Conservation (phyloP, 2,329 filamentous ascomycete genomes). For the Colletotrichum tropicicola region DNA sequence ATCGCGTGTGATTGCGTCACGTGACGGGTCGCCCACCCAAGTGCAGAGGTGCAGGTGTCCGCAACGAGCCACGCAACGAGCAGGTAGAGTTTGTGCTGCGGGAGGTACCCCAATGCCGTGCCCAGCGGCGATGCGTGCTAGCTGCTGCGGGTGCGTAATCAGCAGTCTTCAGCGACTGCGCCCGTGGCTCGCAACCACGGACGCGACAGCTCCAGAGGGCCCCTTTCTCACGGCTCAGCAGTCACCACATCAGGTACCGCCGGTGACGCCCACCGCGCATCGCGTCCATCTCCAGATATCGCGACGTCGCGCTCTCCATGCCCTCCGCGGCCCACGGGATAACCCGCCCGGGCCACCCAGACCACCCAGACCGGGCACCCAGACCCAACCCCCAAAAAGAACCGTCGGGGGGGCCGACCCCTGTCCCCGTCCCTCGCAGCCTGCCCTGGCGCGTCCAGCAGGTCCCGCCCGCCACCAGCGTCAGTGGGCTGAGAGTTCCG, state of each 20-base stretch:
- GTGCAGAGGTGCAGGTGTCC: background rate
- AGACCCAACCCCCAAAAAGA: slow-evolving; percentile 17
- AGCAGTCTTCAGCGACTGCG: background rate
- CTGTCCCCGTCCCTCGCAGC: too few relatives aligned
- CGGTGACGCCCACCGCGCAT: background rate
- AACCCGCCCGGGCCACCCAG: slow-evolving; percentile 25
- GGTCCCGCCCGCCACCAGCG: slow-evolving; percentile 13
- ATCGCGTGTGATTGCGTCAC: slow-evolving; percentile 21
- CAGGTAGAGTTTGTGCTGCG: slow-evolving; percentile 3
- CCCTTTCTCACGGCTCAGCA: background rate
- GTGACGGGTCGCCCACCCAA: slow-evolving; percentile 1
- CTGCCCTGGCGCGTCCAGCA: too few relatives aligned
- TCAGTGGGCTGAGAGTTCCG: slow-evolving; percentile 24
- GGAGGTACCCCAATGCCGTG: background rate
- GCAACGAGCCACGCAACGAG: slow-evolving; percentile 10
- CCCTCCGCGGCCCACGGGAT: slow-evolving; percentile 26
- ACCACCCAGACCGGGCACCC: background rate
- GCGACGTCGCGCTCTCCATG: slow-evolving; percentile 22
- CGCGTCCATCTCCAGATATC: slow-evolving; percentile 19
- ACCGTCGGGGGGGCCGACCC: slow-evolving; percentile 18
- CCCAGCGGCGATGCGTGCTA: background rate
- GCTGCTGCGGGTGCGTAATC: background rate
- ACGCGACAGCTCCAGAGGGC: background rate
- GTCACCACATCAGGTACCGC: background rate
- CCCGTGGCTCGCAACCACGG: background rate